Conservation (phyloP, 2,329 filamentous ascomycete species). For the Neofusicoccum laricinum region DNA sequence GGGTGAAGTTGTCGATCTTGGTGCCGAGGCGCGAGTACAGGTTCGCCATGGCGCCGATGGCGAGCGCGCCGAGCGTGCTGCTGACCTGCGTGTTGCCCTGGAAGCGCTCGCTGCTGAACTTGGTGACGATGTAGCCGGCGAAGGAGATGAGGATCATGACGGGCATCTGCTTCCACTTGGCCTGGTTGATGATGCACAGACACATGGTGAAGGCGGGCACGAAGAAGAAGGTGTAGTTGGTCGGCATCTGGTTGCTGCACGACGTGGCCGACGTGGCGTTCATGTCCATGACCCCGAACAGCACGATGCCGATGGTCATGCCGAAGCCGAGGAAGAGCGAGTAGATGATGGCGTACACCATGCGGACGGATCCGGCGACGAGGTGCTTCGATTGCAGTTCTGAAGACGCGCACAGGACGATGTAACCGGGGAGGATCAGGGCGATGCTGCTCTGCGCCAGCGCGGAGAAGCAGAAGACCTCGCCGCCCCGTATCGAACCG, state of each 20-base stretch:
- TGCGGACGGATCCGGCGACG: constrained; percentile 50
- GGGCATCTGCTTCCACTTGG: constrained; percentile 74
- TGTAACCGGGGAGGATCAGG: constrained; percentile 51
- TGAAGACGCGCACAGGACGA: constrained; percentile 48
- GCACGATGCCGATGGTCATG: constrained; percentile 49
- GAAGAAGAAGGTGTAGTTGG: constrained; percentile 63
- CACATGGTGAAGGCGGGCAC: constrained; percentile 72
- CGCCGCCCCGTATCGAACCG: constrained; percentile 46
- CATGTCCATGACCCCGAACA: constrained; percentile 48
- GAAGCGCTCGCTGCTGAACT: constrained; percentile 66
- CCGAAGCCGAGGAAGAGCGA: constrained; percentile 52
- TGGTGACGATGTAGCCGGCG: constrained; percentile 72
- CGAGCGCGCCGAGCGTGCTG: constrained; percentile 73
- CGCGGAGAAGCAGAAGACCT: constrained; percentile 51
- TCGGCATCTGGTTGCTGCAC: constrained; percentile 48
- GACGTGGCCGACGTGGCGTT: constrained; percentile 45
- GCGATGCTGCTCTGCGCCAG: constrained; percentile 51
- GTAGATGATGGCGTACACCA: constrained; percentile 54
- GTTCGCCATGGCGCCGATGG: constrained; percentile 75
- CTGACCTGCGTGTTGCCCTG: constrained; percentile 69
- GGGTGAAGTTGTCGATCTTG: constrained; percentile 54
- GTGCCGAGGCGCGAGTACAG: constrained; percentile 69
- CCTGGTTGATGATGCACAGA: constrained; percentile 72
- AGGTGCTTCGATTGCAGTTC: constrained; percentile 49
- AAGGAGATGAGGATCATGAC: constrained; percentile 73